Percentiles rank a stretch among this genome's conserved stretches.
phyloP scores from a whole-genome alignment of 345 rosid species.

The Eutrema yunnanense region DNA sequence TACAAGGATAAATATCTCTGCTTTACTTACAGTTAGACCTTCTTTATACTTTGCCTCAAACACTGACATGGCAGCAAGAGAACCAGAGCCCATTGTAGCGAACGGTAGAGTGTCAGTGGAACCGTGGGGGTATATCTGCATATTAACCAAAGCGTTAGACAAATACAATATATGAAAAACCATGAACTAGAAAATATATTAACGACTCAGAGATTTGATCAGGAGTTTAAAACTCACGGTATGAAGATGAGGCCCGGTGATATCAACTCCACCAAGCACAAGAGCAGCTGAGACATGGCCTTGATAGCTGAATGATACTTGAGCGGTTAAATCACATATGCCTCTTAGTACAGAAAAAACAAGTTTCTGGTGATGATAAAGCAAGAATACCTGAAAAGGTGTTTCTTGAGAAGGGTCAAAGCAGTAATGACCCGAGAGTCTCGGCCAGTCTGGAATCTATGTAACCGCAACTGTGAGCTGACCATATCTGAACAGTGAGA shows the following conservation, averaged over 20 bases:
- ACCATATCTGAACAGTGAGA: constrained; percentile 57
- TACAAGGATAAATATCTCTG: neutral
- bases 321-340: constrained; percentile 16
- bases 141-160: neutral
- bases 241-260: constrained; percentile 77
- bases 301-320: constrained; percentile 49
- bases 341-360: neutral
- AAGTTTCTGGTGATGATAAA: neutral
- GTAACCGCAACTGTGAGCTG: constrained; percentile 77
- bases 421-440: constrained; percentile 81
- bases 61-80: constrained; percentile 81
- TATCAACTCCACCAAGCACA: constrained; percentile 90
- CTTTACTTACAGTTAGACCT: constrained; percentile 62
- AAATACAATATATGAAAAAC: neutral
- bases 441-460: constrained; percentile 71
- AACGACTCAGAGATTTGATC: neutral
- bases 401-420: constrained; percentile 71
- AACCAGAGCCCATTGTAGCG: constrained; percentile 92
- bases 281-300: constrained; percentile 76
- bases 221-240: constrained; percentile 44
- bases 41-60: constrained; percentile 80
- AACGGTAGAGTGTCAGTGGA: constrained; percentile 82
- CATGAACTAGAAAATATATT: neutral
- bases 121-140: constrained; percentile 83
- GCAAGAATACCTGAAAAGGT: constrained; percentile 55